Conservation (phyloP, 371 early-diverging fungal species). For the Mortierella sp. region DNA sequence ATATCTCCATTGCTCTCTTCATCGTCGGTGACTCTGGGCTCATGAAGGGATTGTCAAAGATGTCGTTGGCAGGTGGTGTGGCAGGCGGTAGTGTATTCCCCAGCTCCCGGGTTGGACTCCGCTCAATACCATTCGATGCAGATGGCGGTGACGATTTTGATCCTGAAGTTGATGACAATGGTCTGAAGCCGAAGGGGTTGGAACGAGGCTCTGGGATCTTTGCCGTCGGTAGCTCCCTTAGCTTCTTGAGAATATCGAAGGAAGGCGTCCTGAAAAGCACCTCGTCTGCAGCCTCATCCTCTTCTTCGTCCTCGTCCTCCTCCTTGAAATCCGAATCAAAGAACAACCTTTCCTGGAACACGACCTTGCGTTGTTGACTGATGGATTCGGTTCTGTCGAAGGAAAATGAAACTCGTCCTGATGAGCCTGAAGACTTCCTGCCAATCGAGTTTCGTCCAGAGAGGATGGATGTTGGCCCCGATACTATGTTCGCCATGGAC, state of each 20-base stretch:
- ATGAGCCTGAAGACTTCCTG: neutral
- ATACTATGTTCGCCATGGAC: neutral
- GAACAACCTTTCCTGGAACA: slow-evolving; percentile 23
- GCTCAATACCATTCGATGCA: neutral
- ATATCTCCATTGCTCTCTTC: slow-evolving; percentile 34
- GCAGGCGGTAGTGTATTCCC: neutral
- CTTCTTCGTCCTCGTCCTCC: slow-evolving; percentile 21
- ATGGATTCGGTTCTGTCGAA: neutral
- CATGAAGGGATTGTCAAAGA: slow-evolving; percentile 20
- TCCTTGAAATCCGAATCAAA: slow-evolving; percentile 18
- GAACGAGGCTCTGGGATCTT: slow-evolving; percentile 36
- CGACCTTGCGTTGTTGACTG: neutral
- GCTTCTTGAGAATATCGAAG: slow-evolving; percentile 29
- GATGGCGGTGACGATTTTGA: neutral
- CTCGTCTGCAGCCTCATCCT: slow-evolving; percentile 24
- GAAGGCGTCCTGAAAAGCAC: slow-evolving; percentile 51
- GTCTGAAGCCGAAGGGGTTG: slow-evolving; percentile 29
- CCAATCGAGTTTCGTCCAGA: slow-evolving; percentile 2
- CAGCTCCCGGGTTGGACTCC: neutral
- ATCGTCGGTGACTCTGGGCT: slow-evolving; percentile 26
- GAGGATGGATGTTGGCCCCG: neutral
- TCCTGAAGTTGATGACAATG: neutral
- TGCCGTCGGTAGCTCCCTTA: slow-evolving; percentile 28
- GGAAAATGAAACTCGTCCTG: slow-evolving; percentile 1
- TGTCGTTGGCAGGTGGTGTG: neutral